Evolutionary conservation across 768 basidiomycete species (phyloP).

Genomic region (Termitomyces sp.): DNA sequence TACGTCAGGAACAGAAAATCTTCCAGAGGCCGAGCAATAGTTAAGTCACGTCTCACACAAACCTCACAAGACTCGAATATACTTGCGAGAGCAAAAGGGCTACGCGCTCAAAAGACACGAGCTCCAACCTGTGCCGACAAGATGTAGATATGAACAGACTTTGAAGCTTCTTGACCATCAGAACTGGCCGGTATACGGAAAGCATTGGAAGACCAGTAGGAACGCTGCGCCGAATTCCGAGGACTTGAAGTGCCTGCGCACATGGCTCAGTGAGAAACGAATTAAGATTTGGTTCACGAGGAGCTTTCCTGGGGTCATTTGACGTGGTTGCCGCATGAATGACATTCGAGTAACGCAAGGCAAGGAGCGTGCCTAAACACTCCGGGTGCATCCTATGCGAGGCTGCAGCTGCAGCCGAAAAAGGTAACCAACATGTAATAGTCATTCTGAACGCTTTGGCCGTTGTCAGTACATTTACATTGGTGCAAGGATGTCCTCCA

Average conservation of each 20-base stretch:
- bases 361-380: background rate
- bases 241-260: background rate
- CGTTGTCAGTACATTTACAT: background rate
- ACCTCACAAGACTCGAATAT: background rate
- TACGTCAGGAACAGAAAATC: background rate
- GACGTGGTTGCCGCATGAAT: background rate
- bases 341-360: conserved; percentile 1
- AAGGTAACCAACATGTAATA: background rate
- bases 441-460: background rate
- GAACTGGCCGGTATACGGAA: background rate
- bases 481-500: background rate
- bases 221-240: background rate
- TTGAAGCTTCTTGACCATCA: background rate
- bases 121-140: background rate
- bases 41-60: background rate
- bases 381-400: background rate
- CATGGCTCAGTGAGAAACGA: background rate
- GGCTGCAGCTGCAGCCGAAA: background rate
- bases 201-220: background rate
- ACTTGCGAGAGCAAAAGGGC: background rate
- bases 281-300: background rate
- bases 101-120: background rate
- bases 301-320: background rate
- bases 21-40: background rate
- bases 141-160: background rate